Percentiles rank a stretch among this genome's conserved stretches.
Evolutionary conservation across 2,329 filamentous ascomycete species (phyloP).

Genomic region (Paraphaeosphaeria minitans): DNA sequence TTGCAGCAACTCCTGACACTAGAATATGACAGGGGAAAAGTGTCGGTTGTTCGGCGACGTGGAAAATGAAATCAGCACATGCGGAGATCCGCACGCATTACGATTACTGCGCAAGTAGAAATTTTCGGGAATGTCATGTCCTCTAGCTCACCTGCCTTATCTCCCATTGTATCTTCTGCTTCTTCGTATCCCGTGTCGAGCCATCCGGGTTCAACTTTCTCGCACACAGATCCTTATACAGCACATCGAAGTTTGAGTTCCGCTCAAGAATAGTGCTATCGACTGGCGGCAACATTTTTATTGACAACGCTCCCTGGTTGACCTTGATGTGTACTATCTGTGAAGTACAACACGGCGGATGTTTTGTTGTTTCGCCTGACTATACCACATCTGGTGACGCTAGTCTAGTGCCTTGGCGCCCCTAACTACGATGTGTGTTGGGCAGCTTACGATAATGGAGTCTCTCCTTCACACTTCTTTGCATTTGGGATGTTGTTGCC

Average conservation of each 20-base stretch:
- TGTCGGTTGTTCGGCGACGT: not conserved
- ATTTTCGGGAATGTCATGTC: not conserved
- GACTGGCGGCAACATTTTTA: conserved; percentile 51
- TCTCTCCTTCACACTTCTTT: too few species aligned
- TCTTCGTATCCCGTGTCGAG: conserved; percentile 50
- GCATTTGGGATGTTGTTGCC: too few species aligned
- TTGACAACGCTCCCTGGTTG: not conserved
- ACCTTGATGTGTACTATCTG: not conserved
- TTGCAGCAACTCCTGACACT: not conserved
- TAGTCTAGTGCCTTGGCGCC: not conserved
- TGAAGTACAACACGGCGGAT: not conserved
- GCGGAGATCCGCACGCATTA: not conserved
- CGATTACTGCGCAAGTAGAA: not conserved
- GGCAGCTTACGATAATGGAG: not conserved
- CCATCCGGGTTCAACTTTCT: conserved; percentile 52
- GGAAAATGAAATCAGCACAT: not conserved
- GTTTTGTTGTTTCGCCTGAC: not conserved
- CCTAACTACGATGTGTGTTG: not conserved
- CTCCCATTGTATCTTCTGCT: conserved; percentile 49
- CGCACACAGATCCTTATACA: conserved; percentile 52
- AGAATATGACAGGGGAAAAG: not conserved
- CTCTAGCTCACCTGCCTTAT: conserved; percentile 43
- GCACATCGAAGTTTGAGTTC: conserved; percentile 52
- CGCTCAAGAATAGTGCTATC: conserved; percentile 43
- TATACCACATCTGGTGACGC: not conserved